phyloP scores from a whole-genome alignment of 2,329 filamentous ascomycete genomes.

The Colletotrichum liriopes region DNA sequence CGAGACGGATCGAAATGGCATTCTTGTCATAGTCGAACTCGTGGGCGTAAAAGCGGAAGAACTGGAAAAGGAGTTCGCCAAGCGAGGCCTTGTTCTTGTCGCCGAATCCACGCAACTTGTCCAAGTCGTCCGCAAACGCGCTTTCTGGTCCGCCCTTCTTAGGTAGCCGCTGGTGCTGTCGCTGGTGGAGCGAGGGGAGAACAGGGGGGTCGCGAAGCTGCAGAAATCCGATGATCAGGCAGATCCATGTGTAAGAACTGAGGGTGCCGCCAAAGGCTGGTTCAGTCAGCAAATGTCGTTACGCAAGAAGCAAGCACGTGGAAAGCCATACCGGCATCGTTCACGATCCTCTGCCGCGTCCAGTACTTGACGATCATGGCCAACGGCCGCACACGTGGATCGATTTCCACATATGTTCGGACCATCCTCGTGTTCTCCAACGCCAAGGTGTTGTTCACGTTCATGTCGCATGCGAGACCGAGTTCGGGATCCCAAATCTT shows the following conservation, averaged over 20 bases:
- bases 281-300: conserved; percentile 42
- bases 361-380: conserved; percentile 99
- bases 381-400: conserved; percentile 89
- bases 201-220: conserved; percentile 89
- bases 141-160: conserved; percentile 76
- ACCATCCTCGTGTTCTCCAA: conserved; percentile 99
- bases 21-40: conserved; percentile 91
- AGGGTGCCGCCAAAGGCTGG: conserved; percentile 92
- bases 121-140: conserved; percentile 89
- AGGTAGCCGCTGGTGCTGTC: conserved; percentile 72
- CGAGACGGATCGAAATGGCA: conserved; percentile 88
- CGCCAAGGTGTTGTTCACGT: conserved; percentile 96
- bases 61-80: conserved; percentile 91
- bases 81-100: conserved; percentile 84
- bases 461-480: conserved; percentile 93
- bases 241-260: conserved; percentile 99
- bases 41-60: conserved; percentile 95
- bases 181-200: conserved; percentile 87
- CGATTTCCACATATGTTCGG: conserved; percentile 94
- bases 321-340: conserved; percentile 88
- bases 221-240: conserved; percentile 96
- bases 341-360: conserved; percentile 93
- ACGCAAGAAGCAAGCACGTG: not conserved
- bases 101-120: conserved; percentile 82
- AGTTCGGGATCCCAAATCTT: conserved; percentile 98